Percentiles rank a stretch among this genome's conserved stretches.
Evolutionary conservation across 2,329 filamentous ascomycete genomes (phyloP).

Genomic region (Fusarium globosum): DNA sequence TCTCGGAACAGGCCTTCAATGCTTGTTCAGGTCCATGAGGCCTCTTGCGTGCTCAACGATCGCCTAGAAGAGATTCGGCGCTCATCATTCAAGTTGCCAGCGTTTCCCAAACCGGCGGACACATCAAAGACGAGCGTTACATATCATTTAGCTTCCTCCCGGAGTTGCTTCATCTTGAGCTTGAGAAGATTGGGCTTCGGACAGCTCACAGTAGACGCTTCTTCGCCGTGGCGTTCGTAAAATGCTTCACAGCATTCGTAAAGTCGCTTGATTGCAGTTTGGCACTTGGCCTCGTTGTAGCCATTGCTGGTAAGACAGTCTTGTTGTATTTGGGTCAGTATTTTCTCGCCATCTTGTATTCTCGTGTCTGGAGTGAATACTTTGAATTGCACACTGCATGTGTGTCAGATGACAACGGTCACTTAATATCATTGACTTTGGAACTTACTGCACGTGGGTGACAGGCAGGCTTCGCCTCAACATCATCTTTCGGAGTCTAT

Average conservation of each 20-base stretch:
- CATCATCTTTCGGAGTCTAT: conserved; percentile 70
- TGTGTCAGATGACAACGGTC: conserved; percentile 21
- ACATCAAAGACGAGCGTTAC: conserved; percentile 58
- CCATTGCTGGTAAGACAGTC: conserved; percentile 86
- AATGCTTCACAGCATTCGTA: conserved; percentile 95
- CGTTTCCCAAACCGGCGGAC: conserved; percentile 60
- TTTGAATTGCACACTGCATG: conserved; percentile 86
- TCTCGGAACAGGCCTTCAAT: conserved; percentile 96
- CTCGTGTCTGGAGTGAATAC: conserved; percentile 55
- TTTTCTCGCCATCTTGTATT: not conserved
- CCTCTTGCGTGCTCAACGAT: conserved; percentile 98
- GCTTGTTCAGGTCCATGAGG: conserved; percentile 87
- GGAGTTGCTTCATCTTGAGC: conserved; percentile 83
- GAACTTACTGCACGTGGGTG: conserved; percentile 81
- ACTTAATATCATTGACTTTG: not conserved
- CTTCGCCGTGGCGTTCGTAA: conserved; percentile 81
- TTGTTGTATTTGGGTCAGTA: conserved; percentile 51
- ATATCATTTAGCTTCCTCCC: conserved; percentile 58
- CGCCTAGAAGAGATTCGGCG: conserved; percentile 84
- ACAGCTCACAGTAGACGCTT: conserved; percentile 82
- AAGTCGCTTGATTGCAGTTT: conserved; percentile 80
- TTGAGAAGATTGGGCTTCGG: conserved; percentile 83
- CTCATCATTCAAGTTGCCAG: conserved; percentile 79
- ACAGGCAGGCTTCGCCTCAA: conserved; percentile 81
- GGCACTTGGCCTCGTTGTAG: conserved; percentile 88